Base-by-base conservation (phyloP, 1,284 basidiomycete genomes). In the Chiua sp. region DNA sequence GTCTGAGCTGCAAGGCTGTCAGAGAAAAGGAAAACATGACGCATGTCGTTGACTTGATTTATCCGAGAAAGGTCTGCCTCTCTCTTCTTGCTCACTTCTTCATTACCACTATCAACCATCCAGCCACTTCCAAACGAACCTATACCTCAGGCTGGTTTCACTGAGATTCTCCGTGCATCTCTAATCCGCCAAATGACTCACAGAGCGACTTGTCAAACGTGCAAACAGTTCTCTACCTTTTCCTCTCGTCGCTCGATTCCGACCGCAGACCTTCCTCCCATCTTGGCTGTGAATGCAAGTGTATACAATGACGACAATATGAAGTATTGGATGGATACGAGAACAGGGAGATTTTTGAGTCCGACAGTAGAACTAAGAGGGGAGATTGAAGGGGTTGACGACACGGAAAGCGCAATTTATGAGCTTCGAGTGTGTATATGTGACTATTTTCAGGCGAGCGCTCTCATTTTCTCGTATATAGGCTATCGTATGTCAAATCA, bases 241-340 rank as follows among this genome's bases (percentile, higher is more conserved):
- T 84, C 88, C 44, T 89, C 90, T 23, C 83, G 84, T 48, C 87
- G 96, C 7, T 85, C 88, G 1, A 86, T 96, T 35, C 78, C 87
- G 0, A 82, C 83, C 8, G 73, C 74, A n/a, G 83, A 87, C 58
- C 77, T 98, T 4, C 97, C 97, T 0, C 88, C 92, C 0, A 82
- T 98, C n/a, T 78, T 99, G 11, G 90, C 92, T 0, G 78, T 99
- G 65, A 98, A 98, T 73, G 90, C 95, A 0, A 88, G 87, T 39
- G 89, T 94, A 5, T 85, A 90, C 59, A 89, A 86, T 26, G 86
- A 93, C 1, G 96, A 98, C 30, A 86, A 86, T 53, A 75, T 91
- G 42, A 84, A 83, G 51, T 81, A 87, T 60, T 98, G 97, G 96
- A 77, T 88, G 58, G 92, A 96, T 71, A 78, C 73, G 53, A 79